These are phyloP conservation scores for Erythrophleum ivorense DNA, from an alignment of 331 rosid species.

Conservation along the genomic window DNA sequence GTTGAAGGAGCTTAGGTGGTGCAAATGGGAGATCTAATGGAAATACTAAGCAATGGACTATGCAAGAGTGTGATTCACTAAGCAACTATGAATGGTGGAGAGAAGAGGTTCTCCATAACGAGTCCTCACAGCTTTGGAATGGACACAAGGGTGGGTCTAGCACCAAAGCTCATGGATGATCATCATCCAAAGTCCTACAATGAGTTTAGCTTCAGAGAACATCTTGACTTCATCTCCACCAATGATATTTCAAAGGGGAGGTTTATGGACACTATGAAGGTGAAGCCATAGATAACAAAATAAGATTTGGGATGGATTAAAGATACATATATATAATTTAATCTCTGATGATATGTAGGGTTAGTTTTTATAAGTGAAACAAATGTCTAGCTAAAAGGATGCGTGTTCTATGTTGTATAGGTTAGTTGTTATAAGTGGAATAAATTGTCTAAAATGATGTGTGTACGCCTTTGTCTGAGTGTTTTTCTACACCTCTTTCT, in stretches of 20 bases:
- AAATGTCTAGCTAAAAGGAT: too few species aligned
- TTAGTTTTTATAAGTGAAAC: too few species aligned
- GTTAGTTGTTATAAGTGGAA: too few species aligned
- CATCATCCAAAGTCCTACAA: slow-evolving; percentile 40
- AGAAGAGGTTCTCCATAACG: slow-evolving; percentile 40
- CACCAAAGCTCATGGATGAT: slow-evolving; percentile 39
- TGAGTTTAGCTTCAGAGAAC: slow-evolving; percentile 47
- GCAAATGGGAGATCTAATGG: slow-evolving; percentile 49
- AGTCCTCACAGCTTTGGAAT: slow-evolving; percentile 44
- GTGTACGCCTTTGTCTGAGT: too few species aligned
- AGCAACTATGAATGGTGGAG: slow-evolving; percentile 38
- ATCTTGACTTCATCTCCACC: slow-evolving; percentile 4
- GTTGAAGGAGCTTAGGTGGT: slow-evolving; percentile 42
- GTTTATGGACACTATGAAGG: slow-evolving; percentile 1
- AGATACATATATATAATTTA: too few species aligned
- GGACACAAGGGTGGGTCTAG: slow-evolving; percentile 41
- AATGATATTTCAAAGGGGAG: slow-evolving; percentile 8
- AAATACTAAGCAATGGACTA: slow-evolving; percentile 45
- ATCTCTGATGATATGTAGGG: too few species aligned
- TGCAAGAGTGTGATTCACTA: slow-evolving; percentile 46
- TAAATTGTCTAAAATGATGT: too few species aligned
- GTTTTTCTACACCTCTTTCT: too few species aligned
- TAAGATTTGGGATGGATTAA: too few species aligned
- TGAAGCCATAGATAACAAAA: not conserved
- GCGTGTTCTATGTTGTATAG: too few species aligned